Conservation (phyloP, 2,329 filamentous ascomycete genomes). For the Neonectria coccinea region DNA sequence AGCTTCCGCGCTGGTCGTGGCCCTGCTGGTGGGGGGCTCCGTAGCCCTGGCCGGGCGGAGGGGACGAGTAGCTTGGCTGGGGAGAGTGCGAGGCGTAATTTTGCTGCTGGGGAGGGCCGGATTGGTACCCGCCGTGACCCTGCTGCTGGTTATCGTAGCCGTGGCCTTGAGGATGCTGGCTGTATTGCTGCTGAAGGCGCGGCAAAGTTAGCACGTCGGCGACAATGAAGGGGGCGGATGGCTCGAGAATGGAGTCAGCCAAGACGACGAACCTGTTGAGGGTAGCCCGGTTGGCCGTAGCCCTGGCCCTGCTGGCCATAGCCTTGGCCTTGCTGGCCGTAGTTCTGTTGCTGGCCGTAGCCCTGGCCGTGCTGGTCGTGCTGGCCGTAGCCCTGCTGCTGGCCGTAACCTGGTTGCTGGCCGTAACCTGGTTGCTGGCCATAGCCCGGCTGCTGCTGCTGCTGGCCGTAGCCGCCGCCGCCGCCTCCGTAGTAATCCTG, state of each 20-base stretch:
- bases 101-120: constrained; percentile 38
- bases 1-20: constrained; percentile 37
- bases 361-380: constrained; percentile 30
- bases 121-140: constrained; percentile 30
- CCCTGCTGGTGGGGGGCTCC: constrained; percentile 35
- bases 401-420: constrained; percentile 26
- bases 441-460: constrained; percentile 32
- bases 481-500: constrained; percentile 54
- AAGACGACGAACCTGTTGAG: constrained; percentile 32
- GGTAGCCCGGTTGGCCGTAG: constrained; percentile 38
- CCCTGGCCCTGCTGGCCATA: constrained; percentile 41
- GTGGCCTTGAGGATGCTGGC: constrained; percentile 33
- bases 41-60: constrained; percentile 42
- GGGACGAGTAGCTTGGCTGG: constrained; percentile 41
- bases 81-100: constrained; percentile 40
- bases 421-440: constrained; percentile 34
- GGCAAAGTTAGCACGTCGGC: not conserved
- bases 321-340: constrained; percentile 39
- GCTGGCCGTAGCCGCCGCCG: constrained; percentile 41
- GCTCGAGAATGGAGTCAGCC: constrained; percentile 2
- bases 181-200: constrained; percentile 39
- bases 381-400: constrained; percentile 39
- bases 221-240: not conserved
- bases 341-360: constrained; percentile 39
- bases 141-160: constrained; percentile 28